phyloP scores from a whole-genome alignment of 768 basidiomycete genomes.

The Kockovaella imperatae region DNA sequence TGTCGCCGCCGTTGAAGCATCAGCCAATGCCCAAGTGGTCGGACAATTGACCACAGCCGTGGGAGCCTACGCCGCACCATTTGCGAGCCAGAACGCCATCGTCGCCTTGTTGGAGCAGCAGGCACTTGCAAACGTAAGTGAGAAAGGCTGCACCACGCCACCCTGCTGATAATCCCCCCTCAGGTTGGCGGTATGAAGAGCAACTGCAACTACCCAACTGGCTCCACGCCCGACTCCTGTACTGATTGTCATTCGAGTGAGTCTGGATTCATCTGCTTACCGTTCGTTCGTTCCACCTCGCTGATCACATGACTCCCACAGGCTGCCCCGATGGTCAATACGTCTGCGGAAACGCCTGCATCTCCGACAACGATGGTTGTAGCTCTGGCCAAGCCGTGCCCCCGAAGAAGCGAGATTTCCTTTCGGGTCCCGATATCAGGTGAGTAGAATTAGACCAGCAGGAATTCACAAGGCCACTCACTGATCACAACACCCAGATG shows the following conservation, averaged over 20 bases:
- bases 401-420: neutral
- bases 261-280: neutral
- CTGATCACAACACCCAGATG: neutral
- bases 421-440: no score
- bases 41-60: no score
- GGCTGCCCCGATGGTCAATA: no score
- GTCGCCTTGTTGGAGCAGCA: neutral
- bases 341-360: neutral
- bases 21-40: neutral
- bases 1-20: neutral
- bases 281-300: neutral
- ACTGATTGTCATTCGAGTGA: neutral
- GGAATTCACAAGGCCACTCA: neutral
- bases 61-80: no score
- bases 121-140: no score
- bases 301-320: neutral
- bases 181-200: neutral
- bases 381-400: neutral
- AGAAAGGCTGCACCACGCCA: no score
- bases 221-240: neutral
- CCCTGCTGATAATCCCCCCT: no score
- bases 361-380: neutral
- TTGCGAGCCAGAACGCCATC: no score
- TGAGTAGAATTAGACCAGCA: no score
- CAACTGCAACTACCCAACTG: neutral